These are phyloP conservation scores for Neurospora intermedia DNA, from an alignment of 495 filamentous ascomycete species.

Conservation along the genomic window DNA sequence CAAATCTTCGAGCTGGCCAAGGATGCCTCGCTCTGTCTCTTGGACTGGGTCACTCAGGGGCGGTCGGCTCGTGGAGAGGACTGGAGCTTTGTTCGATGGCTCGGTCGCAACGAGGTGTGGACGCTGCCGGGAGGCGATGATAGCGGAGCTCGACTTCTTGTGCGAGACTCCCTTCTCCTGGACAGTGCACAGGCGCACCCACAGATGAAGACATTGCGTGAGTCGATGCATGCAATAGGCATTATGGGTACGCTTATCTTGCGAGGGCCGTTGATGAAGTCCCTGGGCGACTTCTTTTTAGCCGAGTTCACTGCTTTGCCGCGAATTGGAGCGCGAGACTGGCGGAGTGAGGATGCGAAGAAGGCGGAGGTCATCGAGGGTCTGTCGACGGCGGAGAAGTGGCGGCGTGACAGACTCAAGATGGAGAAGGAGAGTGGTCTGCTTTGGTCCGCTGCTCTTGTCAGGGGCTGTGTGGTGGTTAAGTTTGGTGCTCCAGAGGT, in stretches of 20 bases:
- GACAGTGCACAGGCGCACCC: constrained; percentile 38
- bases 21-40: constrained; percentile 55
- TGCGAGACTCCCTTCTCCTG: constrained; percentile 74
- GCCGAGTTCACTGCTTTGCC: constrained; percentile 65
- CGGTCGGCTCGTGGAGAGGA: constrained; percentile 79
- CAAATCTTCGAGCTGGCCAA: constrained; percentile 63
- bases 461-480: constrained; percentile 76
- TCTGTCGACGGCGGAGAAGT: constrained; percentile 29
- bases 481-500: constrained; percentile 59
- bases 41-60: constrained; percentile 90
- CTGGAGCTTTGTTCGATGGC: constrained; percentile 72
- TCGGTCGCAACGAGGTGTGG: constrained; percentile 82
- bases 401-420: constrained; percentile 31
- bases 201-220: constrained; percentile 31
- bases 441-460: constrained; percentile 76
- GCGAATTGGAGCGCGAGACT: constrained; percentile 75
- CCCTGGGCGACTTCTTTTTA: constrained; percentile 58
- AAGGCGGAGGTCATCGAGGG: constrained; percentile 13
- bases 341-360: constrained; percentile 43
- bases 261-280: constrained; percentile 57
- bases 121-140: constrained; percentile 10
- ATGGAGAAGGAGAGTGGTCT: constrained; percentile 49
- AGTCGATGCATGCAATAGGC: constrained; percentile 53
- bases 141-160: constrained; percentile 47
- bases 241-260: constrained; percentile 79